Percentiles rank a stretch among this genome's conserved stretches.
phyloP scores from a whole-genome alignment of 2,329 filamentous ascomycete genomes.

The Nemania sp. region DNA sequence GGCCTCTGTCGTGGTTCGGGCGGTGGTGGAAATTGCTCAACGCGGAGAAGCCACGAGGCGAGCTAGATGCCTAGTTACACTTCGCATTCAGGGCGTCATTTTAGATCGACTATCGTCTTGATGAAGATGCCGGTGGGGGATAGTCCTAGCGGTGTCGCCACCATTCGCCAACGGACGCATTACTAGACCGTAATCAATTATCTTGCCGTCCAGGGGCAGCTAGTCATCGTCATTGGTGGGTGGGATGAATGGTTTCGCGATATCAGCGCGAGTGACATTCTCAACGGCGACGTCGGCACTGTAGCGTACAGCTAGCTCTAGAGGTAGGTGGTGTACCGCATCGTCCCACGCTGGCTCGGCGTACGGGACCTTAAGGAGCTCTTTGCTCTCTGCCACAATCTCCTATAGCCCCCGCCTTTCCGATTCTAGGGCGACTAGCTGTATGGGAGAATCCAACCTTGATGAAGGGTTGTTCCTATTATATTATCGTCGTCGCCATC shows the following conservation, averaged over 20 bases:
- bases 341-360: constrained; percentile 5
- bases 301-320: constrained; percentile 3
- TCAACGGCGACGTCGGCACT: neutral
- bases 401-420: constrained; percentile 7
- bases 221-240: neutral
- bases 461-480: constrained; percentile 10
- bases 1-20: neutral
- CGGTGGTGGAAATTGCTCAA: constrained; percentile 3
- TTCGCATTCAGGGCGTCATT: neutral
- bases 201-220: neutral
- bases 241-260: neutral
- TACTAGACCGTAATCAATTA: constrained; percentile 5
- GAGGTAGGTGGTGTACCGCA: neutral
- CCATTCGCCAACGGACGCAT: neutral
- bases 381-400: neutral
- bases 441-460: constrained; percentile 7
- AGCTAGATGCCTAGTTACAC: constrained; percentile 10
- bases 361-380: neutral
- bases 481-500: neutral
- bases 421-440: constrained; percentile 12
- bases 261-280: constrained; percentile 10
- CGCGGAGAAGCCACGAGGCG: constrained; percentile 7
- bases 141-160: neutral
- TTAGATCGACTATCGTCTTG: neutral
- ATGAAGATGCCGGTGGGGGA: constrained; percentile 5